Evolutionary conservation across 2,329 filamentous ascomycete genomes (phyloP).

Genomic region (Capronia epimyces): DNA sequence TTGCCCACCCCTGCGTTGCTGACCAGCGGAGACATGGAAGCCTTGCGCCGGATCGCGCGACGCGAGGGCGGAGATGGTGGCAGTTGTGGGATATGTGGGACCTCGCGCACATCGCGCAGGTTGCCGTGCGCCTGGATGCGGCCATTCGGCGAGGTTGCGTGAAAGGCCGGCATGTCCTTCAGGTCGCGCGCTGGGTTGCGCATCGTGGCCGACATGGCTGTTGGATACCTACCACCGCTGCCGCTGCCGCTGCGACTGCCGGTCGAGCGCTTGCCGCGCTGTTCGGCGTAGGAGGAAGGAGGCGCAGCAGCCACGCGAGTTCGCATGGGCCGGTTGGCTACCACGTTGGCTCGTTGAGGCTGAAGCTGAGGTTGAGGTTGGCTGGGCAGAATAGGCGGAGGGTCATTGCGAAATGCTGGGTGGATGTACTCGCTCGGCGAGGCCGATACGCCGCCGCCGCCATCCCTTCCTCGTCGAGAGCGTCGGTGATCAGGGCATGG

Average conservation of each 20-base stretch:
- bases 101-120: conserved; percentile 4
- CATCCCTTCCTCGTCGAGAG: no score
- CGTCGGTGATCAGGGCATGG: background rate
- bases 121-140: background rate
- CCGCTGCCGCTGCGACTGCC: background rate
- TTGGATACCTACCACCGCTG: background rate
- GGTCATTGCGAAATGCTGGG: conserved; percentile 1
- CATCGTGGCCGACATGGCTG: conserved; percentile 8
- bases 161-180: conserved; percentile 7
- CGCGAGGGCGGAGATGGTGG: background rate
- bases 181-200: conserved; percentile 11
- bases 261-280: background rate
- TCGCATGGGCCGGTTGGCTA: background rate
- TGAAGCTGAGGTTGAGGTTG: background rate
- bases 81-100: conserved; percentile 6
- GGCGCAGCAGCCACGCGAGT: background rate
- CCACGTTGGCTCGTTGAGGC: background rate
- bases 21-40: background rate
- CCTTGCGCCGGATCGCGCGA: background rate
- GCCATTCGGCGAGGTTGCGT: background rate
- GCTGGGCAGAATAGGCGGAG: background rate
- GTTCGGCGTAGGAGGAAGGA: background rate
- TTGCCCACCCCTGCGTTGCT: conserved; percentile 4
- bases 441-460: background rate
- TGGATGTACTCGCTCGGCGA: background rate